Base-by-base conservation (phyloP, 148 eudicot species). In the Vaccinium darrowii region DNA sequence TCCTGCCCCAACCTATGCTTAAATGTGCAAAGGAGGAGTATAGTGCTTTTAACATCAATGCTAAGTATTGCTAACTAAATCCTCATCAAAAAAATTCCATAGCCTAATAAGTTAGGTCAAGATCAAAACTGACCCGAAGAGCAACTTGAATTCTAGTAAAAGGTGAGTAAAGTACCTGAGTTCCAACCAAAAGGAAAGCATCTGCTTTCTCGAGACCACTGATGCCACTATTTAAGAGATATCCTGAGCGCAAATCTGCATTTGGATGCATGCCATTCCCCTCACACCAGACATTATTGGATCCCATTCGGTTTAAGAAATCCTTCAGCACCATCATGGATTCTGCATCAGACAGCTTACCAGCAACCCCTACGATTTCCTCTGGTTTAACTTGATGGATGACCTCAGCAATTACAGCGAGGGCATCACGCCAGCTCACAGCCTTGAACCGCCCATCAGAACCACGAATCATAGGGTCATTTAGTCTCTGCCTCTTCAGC, bases 401-500 rank as follows among this genome's bases (percentile, higher is more conserved):
- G 76, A 89, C 98, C 87, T 95, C 98, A 76, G 99, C 99, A 79
- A 97, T 93, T 50, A 95, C 92, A 65, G 93, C 95, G 78, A 97
- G 96, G 87, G 98, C 99, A 89, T 97, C 98, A 65, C 95, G 97
- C 99, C 99, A 97, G 86, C 95, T 92, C 76, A 95, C 98, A 85
- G 93, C 82, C 91, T 95, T 91, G 77, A 97, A 97, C 83, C 98
- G 98, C 18, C 98, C 98, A 93, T 97, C 99, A 80, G 94, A 87
- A 81, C 94, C 98, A 82, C 99, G 98, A 81, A 97, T 92, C 99
- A 97, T 95, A 58, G 99, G 99, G 73, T 97, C 99, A 91, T 95
- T 97, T 80, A 97, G 88, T 88, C 99, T 90, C 86, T 97, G 99
- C 92, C 99, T 97, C 91, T 97, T 97, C 85, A 97, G 83, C 72